Evolutionary conservation across 108 stramenopile genomes (phyloP), one percentile per base, ranked within the genome.

Genomic region (Cylindrotheca fusiformis): DNA sequence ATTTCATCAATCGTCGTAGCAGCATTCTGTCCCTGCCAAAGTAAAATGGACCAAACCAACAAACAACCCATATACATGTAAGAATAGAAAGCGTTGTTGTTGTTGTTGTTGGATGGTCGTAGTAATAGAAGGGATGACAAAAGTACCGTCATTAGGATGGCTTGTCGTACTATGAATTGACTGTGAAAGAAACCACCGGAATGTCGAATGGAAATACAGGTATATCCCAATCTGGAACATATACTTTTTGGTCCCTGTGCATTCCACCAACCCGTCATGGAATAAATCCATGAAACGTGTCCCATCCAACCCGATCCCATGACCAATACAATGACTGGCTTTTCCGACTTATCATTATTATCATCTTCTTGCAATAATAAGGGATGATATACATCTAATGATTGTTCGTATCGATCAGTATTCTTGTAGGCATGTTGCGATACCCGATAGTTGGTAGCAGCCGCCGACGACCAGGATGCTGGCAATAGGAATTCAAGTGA

Each of bases 231-330:
- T 14, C 54, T 55, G 18, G 83, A 78, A n/a, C n/a, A n/a, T 32
- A 87, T 57, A 0, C 71, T 48, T 22, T 53, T 72, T 0, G 86
- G 81, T 14, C 79, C 81, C 0, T 68, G 61, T 1, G 79, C 71
- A 58, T 87, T 87, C 86, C 86, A 87, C 86, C 86, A 87, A 2
- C 61, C 68, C 0, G 83, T 84, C 14, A 54, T 68, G 3, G 28
- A 44, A 44, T 87, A 87, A 12, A 87, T 44, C 28, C 65, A 60
- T 0, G 72, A 32, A 1, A 52, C 53, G 36, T 84, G 86, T 8
- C 86, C 86, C 32, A 87, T 51, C 86, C 86, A 87, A 2, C 76
- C 86, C 0, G 81, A 82, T 27, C 86, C 86, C 6, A 82, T 79
- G 28, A 87, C 86, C 19, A 87, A 65, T 5, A 74, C 69, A 4